Evolutionary conservation across 805 yeast species (phyloP), one percentile per base, ranked within the genome.

Genomic region (Wickerhamomyces xylosicus): DNA sequence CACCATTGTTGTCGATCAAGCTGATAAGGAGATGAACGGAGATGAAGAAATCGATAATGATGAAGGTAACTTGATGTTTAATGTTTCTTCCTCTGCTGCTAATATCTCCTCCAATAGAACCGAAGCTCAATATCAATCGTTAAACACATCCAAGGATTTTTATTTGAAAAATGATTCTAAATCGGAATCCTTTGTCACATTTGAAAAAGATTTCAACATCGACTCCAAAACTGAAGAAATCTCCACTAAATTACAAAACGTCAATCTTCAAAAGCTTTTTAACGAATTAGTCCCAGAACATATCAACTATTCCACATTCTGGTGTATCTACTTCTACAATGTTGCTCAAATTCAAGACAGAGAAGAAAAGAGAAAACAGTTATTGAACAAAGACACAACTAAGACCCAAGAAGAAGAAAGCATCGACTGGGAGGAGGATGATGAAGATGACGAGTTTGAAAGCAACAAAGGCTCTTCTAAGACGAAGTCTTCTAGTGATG

Each of bases 261-360:
- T 35, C 2, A 16, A 41, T 5, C 22, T 46, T 28, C 39, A 42
- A 19, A 61, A 61, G 25, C 58, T 83, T 31, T 74, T 76, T 74
- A 72, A 74, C 40, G 61, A 62, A 21, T 54, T 86, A 7, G 95
- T 87, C 2, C 95, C 95, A 0, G 71, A 67, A 7, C 56, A 70
- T 47, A 58, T 79, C 29, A 51, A 73, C 3, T 81, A 78, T 49
- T 62, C 69, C 19, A 64, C 64, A 35, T 89, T 89, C 57, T 89
- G 97, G 97, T 61, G 64, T 34, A 68, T 78, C 27, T 87, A 85
- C 59, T 81, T 75, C 58, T 65, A 61, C 68, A 69, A 35, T 78
- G 72, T 43, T 28, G 38, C 42, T n/a, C 37, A 37, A 34, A 46
- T 46, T 22, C 28, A 42, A 11, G 38, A 39, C 16, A 46, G 48